Conservation (phyloP, 73 alveolate genomes). For the Durusdinium trenchii region DNA sequence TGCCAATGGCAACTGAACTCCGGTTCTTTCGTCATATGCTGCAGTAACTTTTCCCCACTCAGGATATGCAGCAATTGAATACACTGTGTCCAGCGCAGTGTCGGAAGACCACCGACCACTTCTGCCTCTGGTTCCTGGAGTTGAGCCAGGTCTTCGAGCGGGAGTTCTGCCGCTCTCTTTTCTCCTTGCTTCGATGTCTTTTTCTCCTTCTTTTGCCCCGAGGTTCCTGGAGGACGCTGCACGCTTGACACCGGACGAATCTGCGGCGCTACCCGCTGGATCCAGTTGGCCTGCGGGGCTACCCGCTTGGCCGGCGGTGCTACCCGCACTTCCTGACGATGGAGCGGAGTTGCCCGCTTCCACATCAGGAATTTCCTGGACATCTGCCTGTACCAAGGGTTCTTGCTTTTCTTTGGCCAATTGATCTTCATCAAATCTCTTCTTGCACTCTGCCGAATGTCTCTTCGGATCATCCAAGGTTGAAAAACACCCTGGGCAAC, state of each 20-base stretch:
- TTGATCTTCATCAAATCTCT: background rate
- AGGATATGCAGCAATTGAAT: background rate
- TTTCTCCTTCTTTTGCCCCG: background rate
- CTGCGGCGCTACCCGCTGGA: background rate
- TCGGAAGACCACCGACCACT: background rate
- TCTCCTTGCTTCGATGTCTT: background rate
- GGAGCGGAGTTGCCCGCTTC: background rate
- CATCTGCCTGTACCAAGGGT: background rate
- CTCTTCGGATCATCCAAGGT: background rate
- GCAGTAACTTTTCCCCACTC: background rate
- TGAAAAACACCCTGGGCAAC: background rate
- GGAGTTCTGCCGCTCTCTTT: background rate
- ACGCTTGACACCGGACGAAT: background rate
- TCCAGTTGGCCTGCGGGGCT: background rate
- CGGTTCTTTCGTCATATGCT: background rate
- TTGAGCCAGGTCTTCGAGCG: background rate
- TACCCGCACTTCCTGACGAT: background rate
- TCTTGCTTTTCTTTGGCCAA: background rate
- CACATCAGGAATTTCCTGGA: no score
- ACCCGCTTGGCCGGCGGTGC: background rate
- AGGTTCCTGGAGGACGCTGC: background rate
- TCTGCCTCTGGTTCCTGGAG: background rate
- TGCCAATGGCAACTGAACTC: background rate
- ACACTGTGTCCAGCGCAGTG: no score
- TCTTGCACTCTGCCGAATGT: background rate